Evolutionary conservation across 805 yeast species (phyloP).

Genomic region (Metschnikowia gelsemii): DNA sequence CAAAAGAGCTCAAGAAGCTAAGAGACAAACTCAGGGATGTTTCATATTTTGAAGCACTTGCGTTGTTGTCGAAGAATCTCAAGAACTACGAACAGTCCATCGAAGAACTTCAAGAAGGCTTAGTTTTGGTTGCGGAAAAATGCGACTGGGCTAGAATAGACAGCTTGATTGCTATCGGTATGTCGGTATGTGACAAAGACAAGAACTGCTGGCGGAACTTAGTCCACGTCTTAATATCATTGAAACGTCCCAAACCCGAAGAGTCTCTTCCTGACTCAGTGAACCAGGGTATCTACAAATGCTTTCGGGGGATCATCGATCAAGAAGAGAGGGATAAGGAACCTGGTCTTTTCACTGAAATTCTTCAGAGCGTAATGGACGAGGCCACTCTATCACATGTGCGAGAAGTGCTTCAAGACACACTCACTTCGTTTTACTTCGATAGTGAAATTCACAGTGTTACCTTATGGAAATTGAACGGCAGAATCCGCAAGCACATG

Average conservation of each 20-base stretch:
- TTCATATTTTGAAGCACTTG: conserved; percentile 31
- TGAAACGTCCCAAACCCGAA: conserved; percentile 14
- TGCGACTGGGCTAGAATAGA: conserved; percentile 2
- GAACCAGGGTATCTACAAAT: conserved; percentile 31
- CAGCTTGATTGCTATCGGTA: conserved; percentile 8
- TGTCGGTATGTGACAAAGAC: conserved; percentile 17
- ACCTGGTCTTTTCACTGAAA: conserved; percentile 9
- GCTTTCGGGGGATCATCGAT: conserved; percentile 36
- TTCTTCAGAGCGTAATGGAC: conserved; percentile 17
- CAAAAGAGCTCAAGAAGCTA: background rate
- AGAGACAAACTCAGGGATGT: conserved; percentile 23
- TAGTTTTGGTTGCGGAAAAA: conserved; percentile 26
- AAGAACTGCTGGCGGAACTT: conserved; percentile 33
- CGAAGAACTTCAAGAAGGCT: conserved; percentile 27
- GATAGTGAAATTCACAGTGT: conserved; percentile 57
- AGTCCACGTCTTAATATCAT: conserved; percentile 25
- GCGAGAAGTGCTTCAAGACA: conserved; percentile 57
- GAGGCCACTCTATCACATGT: conserved; percentile 53
- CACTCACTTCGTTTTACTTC: conserved; percentile 61
- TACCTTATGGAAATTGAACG: conserved; percentile 54
- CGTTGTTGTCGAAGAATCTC: conserved; percentile 28
- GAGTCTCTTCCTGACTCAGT: conserved; percentile 11
- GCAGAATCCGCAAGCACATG: conserved; percentile 52
- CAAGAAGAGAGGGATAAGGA: conserved; percentile 14
- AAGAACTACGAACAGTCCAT: conserved; percentile 32